Evolutionary conservation across 306 rosid species (phyloP), one percentile per base, ranked within the genome.

Genomic region (Pueraria montana): DNA sequence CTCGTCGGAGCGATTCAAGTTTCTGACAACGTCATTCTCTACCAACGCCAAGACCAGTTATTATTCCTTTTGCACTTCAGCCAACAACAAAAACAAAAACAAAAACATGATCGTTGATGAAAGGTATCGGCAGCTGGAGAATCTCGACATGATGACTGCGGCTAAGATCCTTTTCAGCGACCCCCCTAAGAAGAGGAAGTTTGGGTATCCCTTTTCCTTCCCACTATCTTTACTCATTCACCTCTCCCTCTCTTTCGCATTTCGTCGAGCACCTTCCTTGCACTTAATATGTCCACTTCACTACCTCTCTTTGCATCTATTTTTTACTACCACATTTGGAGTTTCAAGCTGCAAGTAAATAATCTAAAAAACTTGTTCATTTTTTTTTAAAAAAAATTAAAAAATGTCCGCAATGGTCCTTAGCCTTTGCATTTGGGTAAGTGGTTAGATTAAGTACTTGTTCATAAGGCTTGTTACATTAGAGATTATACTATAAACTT

Each of bases 131-230:
- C 87, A 89, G 87, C 89, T 92, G 59, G 90, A 96, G 80, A 91
- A 93, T 70, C 86, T 93, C 53, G 88, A 93, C 85, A 87, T 96
- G 87, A 27, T 82, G 85, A 87, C 90, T 13, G 93, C 97, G 3
- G 89, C 92, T 23, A 95, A 88, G 87, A 92, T 95, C n/a, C 96
- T 93, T 63, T 96, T 93, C 86, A 79, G 91, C 3, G 90, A 86
- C 0, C 89, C 94, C 4, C 92, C 97, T 16, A 84, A 88, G 83
- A 80, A 87, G 59, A 92, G 75, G 78, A 86, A 96, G 83, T 96
- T 92, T 53, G 99, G 99, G 97, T 96, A 92, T 67, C 11, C 20
- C 32, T 42, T 64, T 61, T 20, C 56, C 61, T 42, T 62, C 8
- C 2, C 9, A 12, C 69, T 27, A 26, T 5, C 6, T 17, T 64